phyloP scores from a whole-genome alignment of 139 green algal genomes.

The Zygnema cylindricum region DNA sequence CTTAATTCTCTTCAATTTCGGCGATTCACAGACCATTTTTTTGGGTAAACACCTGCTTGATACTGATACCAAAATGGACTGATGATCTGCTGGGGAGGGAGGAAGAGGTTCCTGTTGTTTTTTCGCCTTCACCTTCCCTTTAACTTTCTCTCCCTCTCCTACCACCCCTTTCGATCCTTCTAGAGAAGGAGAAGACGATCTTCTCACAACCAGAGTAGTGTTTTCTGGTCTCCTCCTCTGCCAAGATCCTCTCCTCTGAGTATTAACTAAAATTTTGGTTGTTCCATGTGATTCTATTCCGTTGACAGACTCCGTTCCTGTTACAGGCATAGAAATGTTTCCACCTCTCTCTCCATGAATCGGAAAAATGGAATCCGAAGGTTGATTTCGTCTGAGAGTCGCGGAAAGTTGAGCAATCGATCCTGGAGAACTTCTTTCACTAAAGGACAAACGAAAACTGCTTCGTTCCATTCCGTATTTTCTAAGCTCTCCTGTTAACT shows the following conservation, averaged over 20 bases:
- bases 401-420: neutral
- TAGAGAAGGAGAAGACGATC: neutral
- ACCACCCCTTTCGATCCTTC: neutral
- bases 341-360: conserved; percentile 18
- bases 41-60: conserved; percentile 21
- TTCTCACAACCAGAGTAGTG: neutral
- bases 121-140: neutral
- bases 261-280: neutral
- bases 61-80: conserved; percentile 49
- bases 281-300: too few relatives aligned
- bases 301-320: too few relatives aligned
- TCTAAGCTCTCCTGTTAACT: neutral
- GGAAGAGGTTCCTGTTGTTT: conserved; percentile 12
- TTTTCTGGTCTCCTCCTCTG: conserved; percentile 8
- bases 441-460: neutral
- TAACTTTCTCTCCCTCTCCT: neutral
- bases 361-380: neutral
- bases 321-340: too few relatives aligned
- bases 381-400: neutral
- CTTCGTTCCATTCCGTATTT: neutral
- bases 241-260: conserved; percentile 14
- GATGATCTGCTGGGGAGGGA: conserved; percentile 27
- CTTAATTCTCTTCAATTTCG: conserved; percentile 36
- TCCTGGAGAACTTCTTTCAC: neutral
- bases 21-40: conserved; percentile 33